These are phyloP conservation scores for Mycena latifolia DNA, from an alignment of 768 basidiomycete species.

Conservation along the genomic window DNA sequence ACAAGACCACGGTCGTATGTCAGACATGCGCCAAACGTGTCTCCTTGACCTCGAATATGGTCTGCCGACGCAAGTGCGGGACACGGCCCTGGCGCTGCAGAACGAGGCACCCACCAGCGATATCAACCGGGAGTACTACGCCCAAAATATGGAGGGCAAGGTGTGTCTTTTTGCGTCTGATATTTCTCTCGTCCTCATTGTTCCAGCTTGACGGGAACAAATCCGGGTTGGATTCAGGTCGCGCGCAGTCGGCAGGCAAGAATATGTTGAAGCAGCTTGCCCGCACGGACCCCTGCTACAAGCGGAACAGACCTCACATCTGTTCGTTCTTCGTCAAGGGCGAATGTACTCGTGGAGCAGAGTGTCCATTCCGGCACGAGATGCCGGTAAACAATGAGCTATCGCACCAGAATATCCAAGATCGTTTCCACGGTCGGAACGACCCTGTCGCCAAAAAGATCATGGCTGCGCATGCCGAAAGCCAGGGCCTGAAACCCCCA, in stretches of 20 bases:
- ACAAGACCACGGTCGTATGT: slow-evolving; percentile 97
- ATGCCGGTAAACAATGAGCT: slow-evolving; percentile 87
- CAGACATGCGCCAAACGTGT: slow-evolving; percentile 99
- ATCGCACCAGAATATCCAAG: slow-evolving; percentile 93
- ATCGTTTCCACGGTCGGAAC: slow-evolving; percentile 92
- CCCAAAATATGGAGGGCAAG: slow-evolving; percentile 91
- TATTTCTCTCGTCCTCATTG: slow-evolving; percentile 13
- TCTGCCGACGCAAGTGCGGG: slow-evolving; percentile 95
- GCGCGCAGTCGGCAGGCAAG: slow-evolving; percentile 84
- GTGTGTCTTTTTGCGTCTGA: slow-evolving; percentile 52
- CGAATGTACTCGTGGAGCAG: slow-evolving; percentile 89
- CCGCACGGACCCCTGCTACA: slow-evolving; percentile 96
- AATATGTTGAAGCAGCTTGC: slow-evolving; percentile 98
- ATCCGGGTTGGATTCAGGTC: slow-evolving; percentile 70
- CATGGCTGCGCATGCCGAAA: slow-evolving; percentile 81
- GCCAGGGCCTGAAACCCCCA: slow-evolving; percentile 88
- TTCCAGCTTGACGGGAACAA: slow-evolving; percentile 79
- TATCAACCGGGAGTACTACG: slow-evolving; percentile 96
- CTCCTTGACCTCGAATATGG: slow-evolving; percentile 96
- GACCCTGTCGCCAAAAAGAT: slow-evolving; percentile 97
- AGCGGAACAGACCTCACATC: slow-evolving; percentile 93
- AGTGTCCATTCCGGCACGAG: slow-evolving; percentile 98
- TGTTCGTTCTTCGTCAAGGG: slow-evolving; percentile 98
- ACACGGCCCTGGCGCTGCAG: slow-evolving; percentile 89
- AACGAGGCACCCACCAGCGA: slow-evolving; percentile 96